Base-by-base conservation (phyloP, 2,329 filamentous ascomycete species). In the Apiospora arundinis region DNA sequence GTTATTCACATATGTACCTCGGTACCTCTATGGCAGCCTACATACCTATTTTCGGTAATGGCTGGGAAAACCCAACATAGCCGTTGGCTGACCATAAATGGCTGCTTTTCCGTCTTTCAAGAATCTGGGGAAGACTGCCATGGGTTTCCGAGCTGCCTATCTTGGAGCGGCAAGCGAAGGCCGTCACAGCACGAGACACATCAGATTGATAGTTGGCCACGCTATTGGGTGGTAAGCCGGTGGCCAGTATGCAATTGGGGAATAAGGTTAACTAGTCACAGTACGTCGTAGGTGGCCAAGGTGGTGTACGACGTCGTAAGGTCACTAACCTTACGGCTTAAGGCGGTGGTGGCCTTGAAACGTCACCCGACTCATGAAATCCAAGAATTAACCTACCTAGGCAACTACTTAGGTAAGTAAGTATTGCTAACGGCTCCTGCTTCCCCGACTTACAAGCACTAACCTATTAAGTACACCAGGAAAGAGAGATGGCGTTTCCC, bases 371-470 rank as follows among this genome's bases (percentile, higher is more conserved):
- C 52, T 60, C 52, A 21, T 60, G 52, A 21, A 32, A 11, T 37
- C 28, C 7, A 7, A 7, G 52, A 32, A 32, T 32, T 6, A n/a
- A n/a, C n/a, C n/a, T n/a, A n/a, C n/a, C n/a, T n/a, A n/a, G n/a
- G n/a, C n/a, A n/a, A n/a, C n/a, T n/a, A n/a, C n/a, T n/a, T n/a
- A n/a, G n/a, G n/a, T n/a, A n/a, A n/a, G n/a, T n/a, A n/a, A 25
- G 18, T 18, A 28, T 18, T 32, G 52, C 21, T 21, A 16, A 9
- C 52, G 52, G 52, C 28, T 60, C 52, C 52, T 60, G 52, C 52
- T 60, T 60, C 52, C 52, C 52, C 52, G 52, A 21, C 49, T 56
- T 56, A 32, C 49, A 28, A n/a, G n/a, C n/a, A n/a, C n/a, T n/a
- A n/a, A n/a, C n/a, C n/a, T n/a, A n/a, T n/a, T n/a, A n/a, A n/a